A percentile compares a stretch with the other conserved stretches of the same genome.
Evolutionary conservation across 2,329 filamentous ascomycete genomes (phyloP).

Genomic region (Lecanoromycetidae sp.): DNA sequence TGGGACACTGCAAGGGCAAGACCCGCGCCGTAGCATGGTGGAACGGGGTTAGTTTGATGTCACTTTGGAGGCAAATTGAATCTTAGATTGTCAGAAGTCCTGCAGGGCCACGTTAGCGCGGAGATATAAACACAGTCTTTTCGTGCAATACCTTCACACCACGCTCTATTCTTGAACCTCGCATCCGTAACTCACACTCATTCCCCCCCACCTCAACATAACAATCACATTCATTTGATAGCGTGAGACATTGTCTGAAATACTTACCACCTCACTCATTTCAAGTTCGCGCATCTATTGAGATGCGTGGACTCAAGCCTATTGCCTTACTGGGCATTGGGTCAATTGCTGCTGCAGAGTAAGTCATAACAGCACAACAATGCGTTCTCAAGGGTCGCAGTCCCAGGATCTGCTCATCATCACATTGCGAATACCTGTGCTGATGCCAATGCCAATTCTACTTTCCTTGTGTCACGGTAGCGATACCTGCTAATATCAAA

Average conservation of each 20-base stretch:
- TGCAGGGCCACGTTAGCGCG: background rate
- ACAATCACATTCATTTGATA: background rate
- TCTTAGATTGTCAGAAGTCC: too few species aligned
- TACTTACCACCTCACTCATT: conserved; percentile 4
- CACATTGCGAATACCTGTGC: too few species aligned
- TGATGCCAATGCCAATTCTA: too few species aligned
- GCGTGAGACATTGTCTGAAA: background rate
- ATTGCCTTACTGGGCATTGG: conserved; percentile 4
- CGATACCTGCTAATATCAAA: too few species aligned
- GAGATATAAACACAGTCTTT: background rate
- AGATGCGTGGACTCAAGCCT: conserved; percentile 2
- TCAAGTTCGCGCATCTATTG: background rate
- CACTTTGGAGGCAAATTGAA: too few species aligned
- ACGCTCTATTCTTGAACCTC: background rate
- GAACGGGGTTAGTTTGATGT: too few species aligned
- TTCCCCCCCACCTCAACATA: too few species aligned
- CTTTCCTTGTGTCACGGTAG: too few species aligned
- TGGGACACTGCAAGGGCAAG: too few species aligned
- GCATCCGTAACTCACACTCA: conserved; percentile 4
- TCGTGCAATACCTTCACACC: background rate
- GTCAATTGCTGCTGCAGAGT: conserved; percentile 3
- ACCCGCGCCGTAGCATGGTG: too few species aligned
- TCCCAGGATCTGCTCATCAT: background rate
- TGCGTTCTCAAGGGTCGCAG: too few species aligned
- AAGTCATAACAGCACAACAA: background rate